A percentile compares a stretch with the other conserved stretches of the same genome.
These are phyloP conservation scores for Rhododendron williamsianum DNA, from an alignment of 148 eudicot species.

Conservation along the genomic window DNA sequence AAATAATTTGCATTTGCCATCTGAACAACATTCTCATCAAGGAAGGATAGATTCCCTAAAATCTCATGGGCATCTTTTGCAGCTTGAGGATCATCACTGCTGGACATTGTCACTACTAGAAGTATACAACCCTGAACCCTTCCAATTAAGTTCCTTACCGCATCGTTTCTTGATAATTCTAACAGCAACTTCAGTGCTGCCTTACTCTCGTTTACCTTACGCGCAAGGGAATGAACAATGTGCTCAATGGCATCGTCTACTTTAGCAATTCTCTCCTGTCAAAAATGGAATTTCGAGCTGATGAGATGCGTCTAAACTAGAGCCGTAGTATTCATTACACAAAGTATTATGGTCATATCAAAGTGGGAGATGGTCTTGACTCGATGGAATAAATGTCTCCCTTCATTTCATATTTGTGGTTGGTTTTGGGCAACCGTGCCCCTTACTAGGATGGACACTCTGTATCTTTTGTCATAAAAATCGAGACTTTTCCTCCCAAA, in stretches of 20 bases:
- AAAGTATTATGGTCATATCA: not conserved
- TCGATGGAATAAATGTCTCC: not conserved
- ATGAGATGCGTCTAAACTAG: not conserved
- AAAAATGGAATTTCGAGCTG: not conserved
- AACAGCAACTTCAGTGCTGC: conserved; percentile 9
- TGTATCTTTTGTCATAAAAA: not conserved
- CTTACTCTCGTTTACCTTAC: conserved; percentile 2
- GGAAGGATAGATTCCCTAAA: conserved; percentile 8
- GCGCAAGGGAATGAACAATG: conserved; percentile 10
- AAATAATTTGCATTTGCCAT: conserved; percentile 17
- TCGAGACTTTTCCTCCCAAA: not conserved
- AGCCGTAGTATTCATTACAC: not conserved
- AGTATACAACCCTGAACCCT: conserved; percentile 13
- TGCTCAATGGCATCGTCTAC: not conserved
- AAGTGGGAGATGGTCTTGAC: not conserved
- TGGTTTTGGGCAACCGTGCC: not conserved
- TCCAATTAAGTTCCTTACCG: not conserved
- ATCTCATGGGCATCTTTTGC: conserved; percentile 9
- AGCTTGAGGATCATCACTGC: conserved; percentile 12
- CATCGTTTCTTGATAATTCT: conserved; percentile 8
- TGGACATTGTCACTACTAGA: conserved; percentile 4
- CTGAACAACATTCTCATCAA: conserved; percentile 10
- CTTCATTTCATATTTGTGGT: not conserved
- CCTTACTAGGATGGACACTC: not conserved
- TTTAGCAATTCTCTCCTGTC: conserved; percentile 11